Base-by-base conservation (phyloP, 164 flowering plant genomes). In the Vitis labrusca region DNA sequence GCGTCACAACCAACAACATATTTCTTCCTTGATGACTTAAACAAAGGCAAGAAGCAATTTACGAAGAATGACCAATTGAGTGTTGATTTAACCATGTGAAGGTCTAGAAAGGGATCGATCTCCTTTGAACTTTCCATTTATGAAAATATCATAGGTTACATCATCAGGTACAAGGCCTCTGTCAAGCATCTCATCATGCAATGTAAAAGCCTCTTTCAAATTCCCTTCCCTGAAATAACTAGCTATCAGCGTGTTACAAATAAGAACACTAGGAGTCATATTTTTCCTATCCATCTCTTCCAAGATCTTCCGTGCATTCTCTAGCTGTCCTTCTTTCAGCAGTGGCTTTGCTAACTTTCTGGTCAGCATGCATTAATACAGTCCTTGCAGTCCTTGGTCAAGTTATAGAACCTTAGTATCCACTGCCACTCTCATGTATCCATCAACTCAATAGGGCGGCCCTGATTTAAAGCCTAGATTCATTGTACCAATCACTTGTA, bases 171-270 rank as follows among this genome's bases (percentile, higher is more conserved):
- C 71, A 76, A 90, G 87, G 71, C 97, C 98, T 77, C 65, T 84
- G 49, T 89, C 93, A 71, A 89, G 91, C 95, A 93, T 91, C 71
- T 91, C 97, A 76, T 90, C 88, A 66, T 85, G 85, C 83, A 90
- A 78, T 70, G 79, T 80, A 75, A 83, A 91, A 66, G 94, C 93
- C 81, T 91, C 93, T 17, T 79, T 77, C 68, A 85, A 53, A 81
- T 89, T 85, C n/a, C 97, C 93, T 59, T 81, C 84, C 80, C 72
- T 88, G 68, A 87, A 88, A 71, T 86, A 75, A 29, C 89, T 89
- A 70, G 86, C 89, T 73, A 91, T 88, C 66, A 93, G 63, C 3
- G 84, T 50, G 67, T 80, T 85, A 73, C 88, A 91, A 44, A 90
- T 83, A 50, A 81, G 81, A 68, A 81, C 84, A 76, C 65, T 83